Evolutionary conservation across 192 early-diverging fungal genomes (phyloP), one percentile per base, ranked within the genome.

Genomic region (Rhizoclosmatium sp.): DNA sequence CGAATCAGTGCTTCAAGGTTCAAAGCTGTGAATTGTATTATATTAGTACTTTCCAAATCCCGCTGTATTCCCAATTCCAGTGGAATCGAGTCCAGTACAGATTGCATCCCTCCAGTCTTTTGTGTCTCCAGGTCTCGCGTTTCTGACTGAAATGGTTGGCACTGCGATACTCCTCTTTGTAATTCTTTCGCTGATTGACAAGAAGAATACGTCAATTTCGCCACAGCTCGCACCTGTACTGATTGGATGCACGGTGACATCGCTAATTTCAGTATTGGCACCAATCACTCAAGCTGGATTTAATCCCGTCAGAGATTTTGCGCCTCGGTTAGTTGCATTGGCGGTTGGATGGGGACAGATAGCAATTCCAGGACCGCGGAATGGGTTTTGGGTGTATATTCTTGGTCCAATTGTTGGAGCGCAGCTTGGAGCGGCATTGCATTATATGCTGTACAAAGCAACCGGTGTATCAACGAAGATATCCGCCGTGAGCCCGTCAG

Each of bases 281-380:
- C 45, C 83, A 7, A 19, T 48, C 3, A 80, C 83, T 0, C 83
- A 79, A 46, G 77, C 78, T 67, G 77, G 80, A 54, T 76, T 84
- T 47, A 84, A 84, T 58, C 83, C 83, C 45, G 83, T 82, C 12
- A 42, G 83, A 3, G 83, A 84, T 67, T 76, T 84, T 51, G 83
- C 69, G 12, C 83, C 83, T 7, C 67, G 83, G 39, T 58, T 83
- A 40, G 54, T 83, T 44, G 82, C 83, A 41, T 4, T 60, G 9
- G 40, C 72, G 41, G 82, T 61, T 10, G 83, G 83, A 2, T 84
- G 69, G 56, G 77, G 83, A 44, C 71, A 75, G 10, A 75, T 75
- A 16, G 74, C 9, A 12, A 54, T 12, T 12, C 9, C 16, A 12
- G 51, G 9, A 16, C 51, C 47, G 5, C 45, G 19, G 16, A 56